phyloP scores from a whole-genome alignment of 768 basidiomycete genomes.

The Boletus speciosus region DNA sequence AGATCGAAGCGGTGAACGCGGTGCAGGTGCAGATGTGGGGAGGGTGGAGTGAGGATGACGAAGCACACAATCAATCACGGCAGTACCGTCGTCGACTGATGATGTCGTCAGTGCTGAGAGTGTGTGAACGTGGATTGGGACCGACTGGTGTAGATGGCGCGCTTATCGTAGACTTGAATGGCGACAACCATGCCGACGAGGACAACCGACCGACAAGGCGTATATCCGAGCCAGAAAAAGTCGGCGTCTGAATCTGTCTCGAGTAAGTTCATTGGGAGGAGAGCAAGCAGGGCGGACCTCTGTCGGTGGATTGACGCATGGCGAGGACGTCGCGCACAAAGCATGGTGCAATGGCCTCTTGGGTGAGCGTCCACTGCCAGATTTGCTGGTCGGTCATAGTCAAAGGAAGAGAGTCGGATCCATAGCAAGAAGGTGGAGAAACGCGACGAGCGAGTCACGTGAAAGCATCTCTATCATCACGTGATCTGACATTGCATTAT shows the following conservation, averaged over 20 bases:
- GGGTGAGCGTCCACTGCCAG: conserved; percentile 54
- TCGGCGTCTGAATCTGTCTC: conserved; percentile 40
- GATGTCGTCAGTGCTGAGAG: background rate
- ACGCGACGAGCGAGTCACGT: conserved; percentile 6
- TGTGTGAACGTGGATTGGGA: background rate
- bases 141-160: conserved; percentile 56
- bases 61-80: conserved; percentile 64
- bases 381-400: conserved; percentile 20
- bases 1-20: conserved; percentile 7
- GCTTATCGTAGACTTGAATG: conserved; percentile 54
- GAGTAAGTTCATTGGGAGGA: background rate
- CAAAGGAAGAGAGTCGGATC: background rate
- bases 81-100: conserved; percentile 76
- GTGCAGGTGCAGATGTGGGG: conserved; percentile 8
- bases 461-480: background rate
- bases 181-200: conserved; percentile 67
- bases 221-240: conserved; percentile 67
- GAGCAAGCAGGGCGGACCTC: conserved; percentile 23
- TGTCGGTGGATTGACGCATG: conserved; percentile 38
- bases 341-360: conserved; percentile 54
- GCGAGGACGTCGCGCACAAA: conserved; percentile 49
- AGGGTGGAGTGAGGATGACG: conserved; percentile 34
- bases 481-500: background rate
- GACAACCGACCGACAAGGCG: conserved; percentile 64
- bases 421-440: background rate